Base-by-base conservation (phyloP, 176 grass and related monocot species). In the Phragmites australis region DNA sequence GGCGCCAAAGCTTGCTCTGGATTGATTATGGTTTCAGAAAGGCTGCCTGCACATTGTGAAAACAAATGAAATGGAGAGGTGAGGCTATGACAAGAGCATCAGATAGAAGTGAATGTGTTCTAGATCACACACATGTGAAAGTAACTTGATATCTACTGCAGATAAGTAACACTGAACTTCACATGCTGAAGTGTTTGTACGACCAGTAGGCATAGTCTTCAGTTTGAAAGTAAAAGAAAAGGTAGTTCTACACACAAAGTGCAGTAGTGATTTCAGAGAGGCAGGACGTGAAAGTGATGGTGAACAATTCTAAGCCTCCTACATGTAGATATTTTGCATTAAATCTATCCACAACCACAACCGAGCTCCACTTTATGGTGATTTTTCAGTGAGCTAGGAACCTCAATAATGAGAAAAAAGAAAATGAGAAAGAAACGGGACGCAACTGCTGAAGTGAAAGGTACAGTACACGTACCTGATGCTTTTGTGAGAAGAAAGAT, bases 401-500 rank as follows among this genome's bases (percentile, higher is more conserved):
- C 71, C 63, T 48, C 37, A 71, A 57, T 64, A 77, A 65, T 81
- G 82, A 70, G 16, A 71, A 41, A 41, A 70, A 37, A 0, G 46
- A 42, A 76, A 64, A 16, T 2, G 72, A 65, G 26, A 65, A 34
- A 63, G 44, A 82, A 54, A 76, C 15, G 1, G 21, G 57, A 83
- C 18, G 70, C 19, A 19, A 53, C 22, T 45, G 40, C 39, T 30
- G 67, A 72, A 42, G 66, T 8, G 22, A 82, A 41, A 64, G 83
- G 57, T 51, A 56, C 48, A 18, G 30, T 19, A 39, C 46, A n/a
- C n/a, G 66, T 81, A 93, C 94, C 89, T 71, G 77, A 86, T 70
- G 23, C 45, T 32, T 63, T 27, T 3, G 66, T 37, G 40, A 93
- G 22, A n/a, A 78, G 41, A 61, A 76, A 71, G 22, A 79, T 23